These are phyloP conservation scores for Elongisporangium anandrum DNA, from an alignment of 352 stramenopile genomes.

Conservation along the genomic window DNA sequence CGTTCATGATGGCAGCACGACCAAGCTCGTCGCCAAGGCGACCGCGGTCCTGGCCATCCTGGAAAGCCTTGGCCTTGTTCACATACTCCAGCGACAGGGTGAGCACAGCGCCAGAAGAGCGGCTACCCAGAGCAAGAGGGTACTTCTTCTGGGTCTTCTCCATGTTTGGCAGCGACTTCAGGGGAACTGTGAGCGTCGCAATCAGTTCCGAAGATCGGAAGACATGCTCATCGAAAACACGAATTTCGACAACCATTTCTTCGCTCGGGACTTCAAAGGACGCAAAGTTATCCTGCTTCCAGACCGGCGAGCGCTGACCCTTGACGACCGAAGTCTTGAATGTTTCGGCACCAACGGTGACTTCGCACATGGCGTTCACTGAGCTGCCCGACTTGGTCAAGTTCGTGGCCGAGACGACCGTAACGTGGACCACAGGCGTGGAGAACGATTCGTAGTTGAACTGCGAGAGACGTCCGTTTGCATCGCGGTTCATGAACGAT, in stretches of 20 bases:
- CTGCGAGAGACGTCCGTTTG: constrained; percentile 67
- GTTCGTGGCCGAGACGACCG: constrained; percentile 79
- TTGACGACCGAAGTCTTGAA: constrained; percentile 85
- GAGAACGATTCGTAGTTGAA: constrained; percentile 86
- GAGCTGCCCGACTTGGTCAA: constrained; percentile 66
- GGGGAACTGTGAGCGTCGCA: constrained; percentile 67
- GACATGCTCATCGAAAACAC: constrained; percentile 79
- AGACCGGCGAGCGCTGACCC: constrained; percentile 78
- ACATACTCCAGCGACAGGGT: constrained; percentile 80
- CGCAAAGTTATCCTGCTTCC: constrained; percentile 81
- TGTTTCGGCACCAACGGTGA: constrained; percentile 74
- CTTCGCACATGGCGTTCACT: constrained; percentile 79
- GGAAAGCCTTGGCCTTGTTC: constrained; percentile 78
- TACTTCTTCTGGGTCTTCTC: constrained; percentile 82
- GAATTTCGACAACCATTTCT: constrained; percentile 81
- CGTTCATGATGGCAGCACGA: constrained; percentile 60
- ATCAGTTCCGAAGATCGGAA: constrained; percentile 74
- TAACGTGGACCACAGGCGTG: constrained; percentile 73
- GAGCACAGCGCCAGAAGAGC: constrained; percentile 69
- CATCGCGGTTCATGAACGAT: constrained; percentile 61
- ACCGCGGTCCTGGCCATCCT: constrained; percentile 63
- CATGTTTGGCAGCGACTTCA: constrained; percentile 84
- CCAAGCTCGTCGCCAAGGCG: constrained; percentile 56
- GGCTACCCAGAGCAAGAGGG: constrained; percentile 71
- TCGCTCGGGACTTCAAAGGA: constrained; percentile 76